phyloP scores from a whole-genome alignment of 805 yeast genomes.

The Saccharomycopsis vini region DNA sequence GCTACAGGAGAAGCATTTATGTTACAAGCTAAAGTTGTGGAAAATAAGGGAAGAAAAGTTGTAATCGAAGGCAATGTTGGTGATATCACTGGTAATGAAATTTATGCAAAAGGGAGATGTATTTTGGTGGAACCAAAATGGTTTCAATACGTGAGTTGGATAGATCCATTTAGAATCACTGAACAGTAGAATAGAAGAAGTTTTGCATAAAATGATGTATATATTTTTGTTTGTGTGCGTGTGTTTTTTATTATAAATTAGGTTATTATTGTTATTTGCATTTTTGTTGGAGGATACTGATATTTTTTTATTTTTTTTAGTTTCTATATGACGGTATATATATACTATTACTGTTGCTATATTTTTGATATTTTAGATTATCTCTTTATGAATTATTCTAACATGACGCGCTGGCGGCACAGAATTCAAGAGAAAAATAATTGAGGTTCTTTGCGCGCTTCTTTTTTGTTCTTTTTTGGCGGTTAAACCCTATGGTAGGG shows the following conservation, averaged over 20 bases:
- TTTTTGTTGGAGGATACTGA: background rate
- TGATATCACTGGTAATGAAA: conserved; percentile 23
- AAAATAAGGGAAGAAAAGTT: conserved; percentile 72
- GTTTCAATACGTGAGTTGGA: conserved; percentile 64
- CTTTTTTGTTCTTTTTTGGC: no score
- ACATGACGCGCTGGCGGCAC: no score
- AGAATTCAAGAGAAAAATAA: no score
- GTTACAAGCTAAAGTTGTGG: conserved; percentile 55
- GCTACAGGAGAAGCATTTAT: conserved; percentile 45
- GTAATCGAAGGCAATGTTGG: conserved; percentile 56
- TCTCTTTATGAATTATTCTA: no score
- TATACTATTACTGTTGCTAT: no score
- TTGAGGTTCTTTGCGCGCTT: no score
- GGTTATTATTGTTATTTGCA: background rate
- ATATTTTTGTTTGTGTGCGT: background rate
- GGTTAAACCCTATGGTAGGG: no score
- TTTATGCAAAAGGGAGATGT: conserved; percentile 57
- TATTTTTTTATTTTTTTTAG: background rate
- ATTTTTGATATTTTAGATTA: no score
- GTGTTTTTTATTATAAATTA: background rate
- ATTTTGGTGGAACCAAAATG: conserved; percentile 80
- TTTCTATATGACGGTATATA: background rate
- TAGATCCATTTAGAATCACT: conserved; percentile 29
- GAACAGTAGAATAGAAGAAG: background rate
- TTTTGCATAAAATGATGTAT: no score